Conservation (phyloP, 2,329 filamentous ascomycete species). For the Colletotrichum sp. region DNA sequence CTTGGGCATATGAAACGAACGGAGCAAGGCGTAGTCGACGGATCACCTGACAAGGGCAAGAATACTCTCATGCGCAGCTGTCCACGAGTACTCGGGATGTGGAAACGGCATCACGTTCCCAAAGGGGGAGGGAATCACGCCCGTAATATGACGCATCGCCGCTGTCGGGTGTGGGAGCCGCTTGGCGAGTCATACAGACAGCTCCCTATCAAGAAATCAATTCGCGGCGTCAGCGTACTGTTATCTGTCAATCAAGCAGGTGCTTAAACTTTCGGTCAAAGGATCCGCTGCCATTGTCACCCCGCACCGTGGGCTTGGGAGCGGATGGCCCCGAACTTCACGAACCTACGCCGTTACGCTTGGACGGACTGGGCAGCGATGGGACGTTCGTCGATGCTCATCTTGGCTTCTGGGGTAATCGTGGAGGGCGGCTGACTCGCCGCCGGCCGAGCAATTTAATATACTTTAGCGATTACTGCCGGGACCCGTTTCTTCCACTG, state of each 20-base stretch:
- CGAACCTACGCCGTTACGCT: not conserved
- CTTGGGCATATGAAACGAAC: not conserved
- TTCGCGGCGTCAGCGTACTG: not conserved
- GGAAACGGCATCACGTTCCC: not conserved
- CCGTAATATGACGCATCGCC: conserved; percentile 1
- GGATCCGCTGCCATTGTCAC: not conserved
- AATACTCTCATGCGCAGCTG: not conserved
- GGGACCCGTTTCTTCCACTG: not conserved
- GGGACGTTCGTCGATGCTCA: not conserved
- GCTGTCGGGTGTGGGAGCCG: not conserved
- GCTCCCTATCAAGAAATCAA: not conserved
- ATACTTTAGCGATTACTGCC: conserved; percentile 1
- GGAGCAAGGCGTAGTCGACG: not conserved
- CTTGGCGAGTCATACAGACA: conserved; percentile 3
- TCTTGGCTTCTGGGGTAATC: conserved; percentile 15
- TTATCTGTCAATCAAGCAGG: not conserved
- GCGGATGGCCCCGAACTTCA: not conserved
- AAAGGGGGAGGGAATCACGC: not conserved
- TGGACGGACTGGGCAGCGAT: not conserved
- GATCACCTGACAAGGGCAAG: not conserved
- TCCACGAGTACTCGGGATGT: not conserved
- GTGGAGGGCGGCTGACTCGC: conserved; percentile 10
- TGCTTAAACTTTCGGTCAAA: not conserved
- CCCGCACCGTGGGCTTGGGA: not conserved
- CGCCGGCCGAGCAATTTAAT: not conserved